Evolutionary conservation across 805 yeast species (phyloP).

Genomic region (Candida argentea): DNA sequence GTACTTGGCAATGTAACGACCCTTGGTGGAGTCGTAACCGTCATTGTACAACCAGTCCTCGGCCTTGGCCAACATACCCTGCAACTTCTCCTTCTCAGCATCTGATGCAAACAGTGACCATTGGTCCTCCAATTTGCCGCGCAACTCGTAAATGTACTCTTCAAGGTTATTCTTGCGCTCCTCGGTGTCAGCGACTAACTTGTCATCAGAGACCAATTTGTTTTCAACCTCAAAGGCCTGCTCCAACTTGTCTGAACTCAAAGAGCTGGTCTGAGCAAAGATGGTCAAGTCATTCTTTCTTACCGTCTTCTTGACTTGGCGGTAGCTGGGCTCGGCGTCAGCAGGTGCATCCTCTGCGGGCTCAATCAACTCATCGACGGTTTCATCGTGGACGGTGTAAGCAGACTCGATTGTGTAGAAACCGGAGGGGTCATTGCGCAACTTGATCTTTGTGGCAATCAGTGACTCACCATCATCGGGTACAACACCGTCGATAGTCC

Average conservation of each 20-base stretch:
- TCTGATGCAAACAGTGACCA: conserved; percentile 83
- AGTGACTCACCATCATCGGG: conserved; percentile 67
- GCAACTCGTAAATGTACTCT: conserved; percentile 95
- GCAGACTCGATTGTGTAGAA: conserved; percentile 90
- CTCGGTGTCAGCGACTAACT: conserved; percentile 96
- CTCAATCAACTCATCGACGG: conserved; percentile 82
- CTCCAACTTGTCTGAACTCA: conserved; percentile 41
- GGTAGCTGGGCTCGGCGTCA: conserved; percentile 77
- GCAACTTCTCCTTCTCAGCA: conserved; percentile 76
- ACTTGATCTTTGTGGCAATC: conserved; percentile 82
- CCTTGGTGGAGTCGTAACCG: conserved; percentile 94
- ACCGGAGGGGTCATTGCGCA: conserved; percentile 96
- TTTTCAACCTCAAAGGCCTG: conserved; percentile 71
- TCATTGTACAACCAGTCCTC: conserved; percentile 99
- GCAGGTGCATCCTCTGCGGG: conserved; percentile 38
- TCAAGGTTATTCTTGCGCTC: conserved; percentile 97
- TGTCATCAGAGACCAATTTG: conserved; percentile 79
- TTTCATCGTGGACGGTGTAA: conserved; percentile 85
- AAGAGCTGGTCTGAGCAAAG: conserved; percentile 49
- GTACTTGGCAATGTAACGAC: conserved; percentile 92
- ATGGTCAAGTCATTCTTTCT: conserved; percentile 76
- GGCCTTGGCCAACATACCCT: conserved; percentile 65
- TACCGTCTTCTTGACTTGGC: conserved; percentile 85
- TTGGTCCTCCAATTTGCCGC: conserved; percentile 92
- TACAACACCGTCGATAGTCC: conserved; percentile 81